Evolutionary conservation across 1,284 basidiomycete genomes (phyloP).

Genomic region (Ceratobasidium sp.): DNA sequence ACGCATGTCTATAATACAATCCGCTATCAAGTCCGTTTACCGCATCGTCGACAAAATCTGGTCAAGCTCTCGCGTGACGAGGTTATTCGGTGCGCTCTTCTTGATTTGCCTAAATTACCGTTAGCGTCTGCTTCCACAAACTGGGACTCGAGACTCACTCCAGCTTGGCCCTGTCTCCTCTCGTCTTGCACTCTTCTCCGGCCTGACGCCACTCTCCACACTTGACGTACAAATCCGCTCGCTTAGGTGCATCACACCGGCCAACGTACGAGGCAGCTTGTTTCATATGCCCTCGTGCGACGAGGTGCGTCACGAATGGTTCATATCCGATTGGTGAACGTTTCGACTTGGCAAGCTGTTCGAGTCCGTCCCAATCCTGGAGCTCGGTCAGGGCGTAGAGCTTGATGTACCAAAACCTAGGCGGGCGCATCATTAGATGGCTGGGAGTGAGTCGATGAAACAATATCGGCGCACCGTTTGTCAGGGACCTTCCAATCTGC

Average conservation of each 20-base stretch:
- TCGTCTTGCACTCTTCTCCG: constrained; percentile 85
- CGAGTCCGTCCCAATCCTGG: constrained; percentile 83
- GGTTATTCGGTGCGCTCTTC: constrained; percentile 73
- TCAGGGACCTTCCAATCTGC: constrained; percentile 90
- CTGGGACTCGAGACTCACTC: constrained; percentile 65
- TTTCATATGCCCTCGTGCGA: constrained; percentile 70
- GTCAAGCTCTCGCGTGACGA: constrained; percentile 80
- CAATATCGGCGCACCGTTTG: constrained; percentile 65
- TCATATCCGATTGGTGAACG: constrained; percentile 96
- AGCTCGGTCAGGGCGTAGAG: constrained; percentile 78
- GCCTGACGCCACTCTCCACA: constrained; percentile 90
- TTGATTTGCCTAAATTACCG: constrained; percentile 62
- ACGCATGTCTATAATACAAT: constrained; percentile 35
- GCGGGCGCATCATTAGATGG: constrained; percentile 8
- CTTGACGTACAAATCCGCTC: constrained; percentile 83
- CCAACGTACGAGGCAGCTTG: constrained; percentile 79
- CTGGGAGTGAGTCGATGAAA: constrained; percentile 11
- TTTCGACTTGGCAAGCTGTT: constrained; percentile 81
- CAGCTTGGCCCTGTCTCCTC: constrained; percentile 78
- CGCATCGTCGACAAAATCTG: constrained; percentile 55
- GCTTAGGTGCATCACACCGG: constrained; percentile 80
- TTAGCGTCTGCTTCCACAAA: constrained; percentile 38
- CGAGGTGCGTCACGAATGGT: constrained; percentile 83
- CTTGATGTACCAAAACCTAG: constrained; percentile 93
- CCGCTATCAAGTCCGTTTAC: not conserved